Evolutionary conservation across 2,329 filamentous ascomycete species (phyloP).

Genomic region (Paecilomyces variotii): DNA sequence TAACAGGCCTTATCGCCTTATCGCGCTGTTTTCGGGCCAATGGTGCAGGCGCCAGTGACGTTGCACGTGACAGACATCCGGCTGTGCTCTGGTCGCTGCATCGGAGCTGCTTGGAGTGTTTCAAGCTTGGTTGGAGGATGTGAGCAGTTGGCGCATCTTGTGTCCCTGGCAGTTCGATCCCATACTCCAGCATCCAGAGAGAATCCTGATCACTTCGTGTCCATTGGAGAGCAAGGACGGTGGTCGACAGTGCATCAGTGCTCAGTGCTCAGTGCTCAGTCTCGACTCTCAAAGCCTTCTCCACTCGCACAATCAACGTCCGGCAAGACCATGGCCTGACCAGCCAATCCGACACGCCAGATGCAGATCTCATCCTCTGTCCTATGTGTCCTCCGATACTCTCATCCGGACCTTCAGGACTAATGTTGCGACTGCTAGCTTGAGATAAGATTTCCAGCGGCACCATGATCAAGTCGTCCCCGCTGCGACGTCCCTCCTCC

Average conservation of each 20-base stretch:
- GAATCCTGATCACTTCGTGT: neutral
- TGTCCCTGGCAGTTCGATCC: neutral
- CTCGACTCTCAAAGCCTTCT: constrained; percentile 8
- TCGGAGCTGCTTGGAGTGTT: neutral
- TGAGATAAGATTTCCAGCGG: constrained; percentile 23
- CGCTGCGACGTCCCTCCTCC: constrained; percentile 17
- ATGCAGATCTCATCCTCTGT: constrained; percentile 9
- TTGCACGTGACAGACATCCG: neutral
- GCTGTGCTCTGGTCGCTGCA: neutral
- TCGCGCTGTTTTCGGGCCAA: constrained; percentile 1
- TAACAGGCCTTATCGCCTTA: constrained; percentile 6
- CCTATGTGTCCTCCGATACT: neutral
- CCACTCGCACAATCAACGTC: constrained; percentile 4
- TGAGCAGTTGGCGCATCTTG: neutral
- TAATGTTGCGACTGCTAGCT: constrained; percentile 10
- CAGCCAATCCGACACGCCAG: constrained; percentile 27
- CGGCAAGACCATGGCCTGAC: constrained; percentile 17
- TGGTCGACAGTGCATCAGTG: neutral
- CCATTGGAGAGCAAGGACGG: neutral
- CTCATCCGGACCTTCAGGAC: neutral
- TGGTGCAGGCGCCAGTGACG: neutral
- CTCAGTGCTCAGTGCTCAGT: neutral
- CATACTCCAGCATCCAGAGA: neutral
- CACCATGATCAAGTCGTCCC: constrained; percentile 23
- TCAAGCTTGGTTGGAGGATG: neutral